Evolutionary conservation across 2,329 filamentous ascomycete genomes (phyloP), one percentile per base, ranked within the genome.

Genomic region (Colletotrichum paranaense): DNA sequence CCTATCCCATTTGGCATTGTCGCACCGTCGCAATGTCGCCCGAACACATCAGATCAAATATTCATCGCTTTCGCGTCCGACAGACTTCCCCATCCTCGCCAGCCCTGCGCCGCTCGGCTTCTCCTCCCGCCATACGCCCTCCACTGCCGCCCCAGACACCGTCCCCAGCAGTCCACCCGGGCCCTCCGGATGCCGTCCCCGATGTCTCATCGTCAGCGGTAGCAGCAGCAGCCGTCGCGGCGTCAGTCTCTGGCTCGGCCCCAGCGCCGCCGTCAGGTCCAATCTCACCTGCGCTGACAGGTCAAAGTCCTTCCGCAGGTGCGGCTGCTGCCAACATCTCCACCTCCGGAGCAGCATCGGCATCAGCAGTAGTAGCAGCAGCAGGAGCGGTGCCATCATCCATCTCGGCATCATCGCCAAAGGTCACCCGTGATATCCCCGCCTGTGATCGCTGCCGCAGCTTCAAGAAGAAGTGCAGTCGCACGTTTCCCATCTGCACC

Each of bases 391-490:
- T 19, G 75, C 76, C 74, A 75, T 75, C 72, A 70, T 72, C 75
- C 22, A 55, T 56, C 24, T 28, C 70, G 52, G 69, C 64, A 5
- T 55, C 66, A 2, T 78, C 78, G 66, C 76, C 79, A 62, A 76
- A 79, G 55, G 76, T 77, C 22, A 68, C 74, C 59, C 77, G 76
- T 66, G 63, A 75, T 68, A 78, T 77, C 32, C 77, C 78, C 64
- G 81, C 84, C 14, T 86, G 85, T 75, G 82, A 85, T 65, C 80
- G 84, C 49, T 86, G 84, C 75, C 83, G 84, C 58, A 81, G 78
- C 74, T 84, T 85, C 76, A 86, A 86, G 78, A 86, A 86, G 79
- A 85, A 83, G 70, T 86, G 85, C 75, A 85, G 82, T 58, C 80
- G 83, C 49, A 84, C 83, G 1, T 81, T 82, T 74, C 84, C 81